A percentile compares a stretch with the other conserved stretches of the same genome.
Evolutionary conservation across 768 basidiomycete species (phyloP).

Genomic region (Lactarius sp.): DNA sequence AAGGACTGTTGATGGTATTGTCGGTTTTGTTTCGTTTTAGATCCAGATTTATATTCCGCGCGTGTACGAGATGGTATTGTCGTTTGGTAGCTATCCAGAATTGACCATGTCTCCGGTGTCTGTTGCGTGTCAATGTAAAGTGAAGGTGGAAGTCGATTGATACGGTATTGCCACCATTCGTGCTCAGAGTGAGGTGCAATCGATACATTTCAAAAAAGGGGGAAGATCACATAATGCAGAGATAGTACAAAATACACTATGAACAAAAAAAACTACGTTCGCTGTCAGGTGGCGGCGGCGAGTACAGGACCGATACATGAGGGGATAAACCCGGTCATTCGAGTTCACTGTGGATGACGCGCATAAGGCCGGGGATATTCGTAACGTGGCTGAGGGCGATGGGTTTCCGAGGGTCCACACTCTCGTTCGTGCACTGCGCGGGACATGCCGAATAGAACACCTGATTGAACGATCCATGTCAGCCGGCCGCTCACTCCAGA

Average conservation of each 20-base stretch:
- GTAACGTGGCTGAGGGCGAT: constrained; percentile 56
- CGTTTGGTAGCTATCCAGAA: neutral
- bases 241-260: neutral
- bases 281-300: neutral
- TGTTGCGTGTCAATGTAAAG: neutral
- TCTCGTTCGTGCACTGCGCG: constrained; percentile 41
- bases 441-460: constrained; percentile 59
- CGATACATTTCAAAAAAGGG: neutral
- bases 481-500: neutral
- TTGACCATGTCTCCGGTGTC: neutral
- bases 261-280: neutral
- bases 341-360: constrained; percentile 44
- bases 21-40: neutral
- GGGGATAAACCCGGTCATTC: constrained; percentile 3
- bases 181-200: neutral
- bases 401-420: constrained; percentile 53
- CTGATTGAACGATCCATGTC: constrained; percentile 33
- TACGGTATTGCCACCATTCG: neutral
- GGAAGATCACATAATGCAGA: neutral
- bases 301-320: neutral
- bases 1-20: neutral
- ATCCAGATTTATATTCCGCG: no score
- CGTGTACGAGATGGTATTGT: neutral
- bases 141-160: neutral
- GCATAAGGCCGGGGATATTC: constrained; percentile 72